Evolutionary conservation across 148 eudicot species (phyloP).

Genomic region (Rhododendron ferrugineum): DNA sequence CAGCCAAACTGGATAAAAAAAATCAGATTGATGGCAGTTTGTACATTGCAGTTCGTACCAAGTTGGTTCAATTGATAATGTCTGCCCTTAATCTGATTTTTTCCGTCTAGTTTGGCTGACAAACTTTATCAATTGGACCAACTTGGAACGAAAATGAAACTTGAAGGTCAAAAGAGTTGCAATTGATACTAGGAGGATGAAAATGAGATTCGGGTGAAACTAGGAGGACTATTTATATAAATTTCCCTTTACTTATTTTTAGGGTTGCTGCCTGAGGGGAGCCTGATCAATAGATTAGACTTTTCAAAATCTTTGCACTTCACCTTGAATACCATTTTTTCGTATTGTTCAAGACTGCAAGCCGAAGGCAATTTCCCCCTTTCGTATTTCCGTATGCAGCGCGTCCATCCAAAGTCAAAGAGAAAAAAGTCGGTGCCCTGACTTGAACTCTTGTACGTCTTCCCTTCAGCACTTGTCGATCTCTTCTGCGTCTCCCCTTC

Average conservation of each 20-base stretch:
- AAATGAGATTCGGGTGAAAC: too few species aligned
- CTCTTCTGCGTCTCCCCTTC: background rate
- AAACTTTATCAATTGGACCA: too few species aligned
- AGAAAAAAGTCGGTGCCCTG: background rate
- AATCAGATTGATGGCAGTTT: too few species aligned
- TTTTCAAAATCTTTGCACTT: background rate
- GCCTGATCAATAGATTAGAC: background rate
- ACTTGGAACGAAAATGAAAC: too few species aligned
- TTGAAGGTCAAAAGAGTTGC: too few species aligned
- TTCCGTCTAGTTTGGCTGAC: too few species aligned
- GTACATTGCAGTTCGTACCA: too few species aligned
- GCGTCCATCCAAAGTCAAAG: background rate
- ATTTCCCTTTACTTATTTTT: background rate
- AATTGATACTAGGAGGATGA: too few species aligned
- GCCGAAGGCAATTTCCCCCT: background rate
- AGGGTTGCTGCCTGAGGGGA: background rate
- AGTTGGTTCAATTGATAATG: too few species aligned
- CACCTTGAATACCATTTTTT: background rate
- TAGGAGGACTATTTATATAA: too few species aligned
- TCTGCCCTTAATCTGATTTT: too few species aligned
- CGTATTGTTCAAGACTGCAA: background rate
- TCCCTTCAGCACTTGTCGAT: background rate
- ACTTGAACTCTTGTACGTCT: background rate
- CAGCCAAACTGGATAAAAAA: too few species aligned
- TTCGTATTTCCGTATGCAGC: background rate